phyloP scores from a whole-genome alignment of 2,329 filamentous ascomycete species.

The Corynespora cassiicola region DNA sequence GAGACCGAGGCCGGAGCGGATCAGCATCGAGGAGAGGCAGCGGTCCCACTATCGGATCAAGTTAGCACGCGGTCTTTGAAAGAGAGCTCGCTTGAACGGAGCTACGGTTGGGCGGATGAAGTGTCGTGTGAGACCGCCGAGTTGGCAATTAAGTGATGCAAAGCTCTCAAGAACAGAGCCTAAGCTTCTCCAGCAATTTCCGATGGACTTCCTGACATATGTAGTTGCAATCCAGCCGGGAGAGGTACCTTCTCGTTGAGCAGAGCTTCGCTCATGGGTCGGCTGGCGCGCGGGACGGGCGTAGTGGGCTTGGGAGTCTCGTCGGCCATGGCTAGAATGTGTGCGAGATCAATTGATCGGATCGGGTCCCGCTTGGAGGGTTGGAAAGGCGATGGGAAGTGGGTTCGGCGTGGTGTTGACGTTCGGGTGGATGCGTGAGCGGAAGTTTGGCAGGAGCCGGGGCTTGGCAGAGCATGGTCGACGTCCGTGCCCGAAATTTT shows the following conservation, averaged over 20 bases:
- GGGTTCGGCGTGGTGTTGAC: slow-evolving; percentile 30
- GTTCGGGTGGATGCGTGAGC: slow-evolving; percentile 20
- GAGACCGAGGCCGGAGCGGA: slow-evolving; percentile 94
- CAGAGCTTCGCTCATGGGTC: slow-evolving; percentile 94
- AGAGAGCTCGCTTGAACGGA: slow-evolving; percentile 2
- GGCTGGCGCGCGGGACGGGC: slow-evolving; percentile 71
- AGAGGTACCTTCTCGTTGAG: slow-evolving; percentile 93
- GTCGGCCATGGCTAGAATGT: slow-evolving; percentile 62
- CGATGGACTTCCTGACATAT: too few species aligned
- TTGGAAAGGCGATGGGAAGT: slow-evolving; percentile 9
- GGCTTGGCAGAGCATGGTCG: slow-evolving; percentile 28
- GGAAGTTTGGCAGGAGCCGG: slow-evolving; percentile 30
- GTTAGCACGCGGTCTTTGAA: slow-evolving; percentile 23
- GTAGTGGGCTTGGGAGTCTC: slow-evolving; percentile 60
- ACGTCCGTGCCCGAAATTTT: slow-evolving; percentile 21
- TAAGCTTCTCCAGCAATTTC: not conserved
- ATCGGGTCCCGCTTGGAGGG: slow-evolving; percentile 24
- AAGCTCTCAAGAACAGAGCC: slow-evolving; percentile 1
- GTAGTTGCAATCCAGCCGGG: slow-evolving; percentile 3
- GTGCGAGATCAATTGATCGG: slow-evolving; percentile 35
- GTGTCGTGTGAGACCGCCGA: slow-evolving; percentile 17
- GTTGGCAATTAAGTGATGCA: slow-evolving; percentile 6
- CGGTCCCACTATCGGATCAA: slow-evolving; percentile 82
- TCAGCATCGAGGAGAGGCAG: slow-evolving; percentile 95
- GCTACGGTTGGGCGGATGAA: not conserved